phyloP scores from a whole-genome alignment of 2,329 filamentous ascomycete species.

The Xylaria sp. region DNA sequence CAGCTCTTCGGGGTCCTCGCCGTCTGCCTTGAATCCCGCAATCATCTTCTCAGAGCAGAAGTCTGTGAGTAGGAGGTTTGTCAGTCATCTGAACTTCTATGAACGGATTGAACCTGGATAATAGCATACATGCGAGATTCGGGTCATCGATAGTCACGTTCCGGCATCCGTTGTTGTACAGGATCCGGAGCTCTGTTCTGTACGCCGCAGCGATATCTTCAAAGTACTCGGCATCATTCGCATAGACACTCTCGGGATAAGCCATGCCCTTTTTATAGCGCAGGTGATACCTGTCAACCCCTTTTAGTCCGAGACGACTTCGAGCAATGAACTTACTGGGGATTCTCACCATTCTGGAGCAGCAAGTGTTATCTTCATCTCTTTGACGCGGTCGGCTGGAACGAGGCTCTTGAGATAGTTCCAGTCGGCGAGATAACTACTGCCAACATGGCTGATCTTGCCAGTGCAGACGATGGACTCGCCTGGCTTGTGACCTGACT shows the following conservation, averaged over 20 bases:
- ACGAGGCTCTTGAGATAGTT: slow-evolving; percentile 42
- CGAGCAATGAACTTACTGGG: not conserved
- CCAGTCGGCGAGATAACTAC: slow-evolving; percentile 40
- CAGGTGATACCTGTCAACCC: slow-evolving; percentile 42
- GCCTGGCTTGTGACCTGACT: slow-evolving; percentile 43
- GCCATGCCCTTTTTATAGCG: slow-evolving; percentile 51
- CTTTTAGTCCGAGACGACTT: slow-evolving; percentile 5
- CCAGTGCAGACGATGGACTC: slow-evolving; percentile 42
- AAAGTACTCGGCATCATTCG: slow-evolving; percentile 58
- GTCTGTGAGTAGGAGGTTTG: slow-evolving; percentile 39
- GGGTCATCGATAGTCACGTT: slow-evolving; percentile 65
- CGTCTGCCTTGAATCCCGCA: slow-evolving; percentile 64
- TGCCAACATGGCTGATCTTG: slow-evolving; percentile 43
- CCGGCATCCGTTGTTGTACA: slow-evolving; percentile 58
- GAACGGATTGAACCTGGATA: slow-evolving; percentile 6
- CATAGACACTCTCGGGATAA: slow-evolving; percentile 53
- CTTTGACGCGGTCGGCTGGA: slow-evolving; percentile 55
- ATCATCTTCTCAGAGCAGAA: slow-evolving; percentile 72
- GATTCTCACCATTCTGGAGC: slow-evolving; percentile 42
- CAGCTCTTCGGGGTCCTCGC: slow-evolving; percentile 61
- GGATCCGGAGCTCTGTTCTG: slow-evolving; percentile 48
- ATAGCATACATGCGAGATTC: slow-evolving; percentile 55
- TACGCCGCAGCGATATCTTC: slow-evolving; percentile 60
- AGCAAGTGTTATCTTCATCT: slow-evolving; percentile 50
- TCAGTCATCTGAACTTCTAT: not conserved